Base-by-base conservation (phyloP, 2,329 filamentous ascomycete species). In the Colletotrichum australisinense region DNA sequence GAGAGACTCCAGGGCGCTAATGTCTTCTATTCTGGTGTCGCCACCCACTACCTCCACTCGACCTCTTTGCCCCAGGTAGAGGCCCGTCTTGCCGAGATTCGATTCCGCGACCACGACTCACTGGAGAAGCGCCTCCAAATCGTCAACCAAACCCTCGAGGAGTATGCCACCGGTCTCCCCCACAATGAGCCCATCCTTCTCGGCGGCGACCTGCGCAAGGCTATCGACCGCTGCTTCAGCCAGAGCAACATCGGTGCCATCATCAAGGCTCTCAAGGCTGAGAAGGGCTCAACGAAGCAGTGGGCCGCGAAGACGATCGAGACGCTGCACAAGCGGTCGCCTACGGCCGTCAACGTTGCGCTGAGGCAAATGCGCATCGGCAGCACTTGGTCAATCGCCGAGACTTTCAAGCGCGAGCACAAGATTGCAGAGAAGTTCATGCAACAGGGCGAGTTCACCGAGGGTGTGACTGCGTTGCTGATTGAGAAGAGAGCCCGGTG, bases 21-120 rank as follows among this genome's bases (percentile, higher is more conserved):
- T 81, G 93, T 93, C 65, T 95, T 97, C 79, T 98, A 97, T 85
- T 89, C 95, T 58, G 97, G 97, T 72, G 88, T 99, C 78, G 97
- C 97, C 73, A 98, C 97, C 16, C 97, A 99, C 86, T 99, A 98
- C 85, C 86, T 99, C 76, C 94, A 99, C 88, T 98, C 96, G 56
- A 95, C 94, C 73, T 93, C 93, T 76, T 88, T 99, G 74, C 91
- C 93, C 63, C 90, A 91, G 77, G 89, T 99, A 71, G 95, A 98
- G 82, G 88, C 92, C 24, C 94, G 96, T 81, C 89, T 99, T 30
- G 94, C 94, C 1, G 97, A 99, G 84, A 89, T 99, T 75, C 90
- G 92, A 32, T 99, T 99, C 87, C 89, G 90, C 73, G 97, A 99
- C 84, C 91, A 92, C 78, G 90, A 94, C 69, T 76, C 82, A 52